Conservation (phyloP, 108 stramenopile species). For the Hondaea fermentalgiana region DNA sequence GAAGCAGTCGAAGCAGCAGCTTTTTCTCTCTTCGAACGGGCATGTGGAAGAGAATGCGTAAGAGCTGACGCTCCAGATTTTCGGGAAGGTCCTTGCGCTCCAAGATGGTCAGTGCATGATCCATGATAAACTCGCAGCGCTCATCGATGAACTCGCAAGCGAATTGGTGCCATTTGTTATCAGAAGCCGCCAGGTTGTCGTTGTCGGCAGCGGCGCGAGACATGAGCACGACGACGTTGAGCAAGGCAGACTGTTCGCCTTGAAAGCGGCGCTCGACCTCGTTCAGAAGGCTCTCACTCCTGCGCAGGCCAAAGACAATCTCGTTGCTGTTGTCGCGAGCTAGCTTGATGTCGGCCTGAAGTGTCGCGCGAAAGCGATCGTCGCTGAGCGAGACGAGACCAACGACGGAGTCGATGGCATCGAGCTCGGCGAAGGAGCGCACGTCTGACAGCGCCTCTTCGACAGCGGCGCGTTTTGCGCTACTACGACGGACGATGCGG, state of each 20-base stretch:
- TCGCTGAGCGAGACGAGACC: background rate
- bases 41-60: background rate
- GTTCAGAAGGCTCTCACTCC: background rate
- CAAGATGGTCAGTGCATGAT: background rate
- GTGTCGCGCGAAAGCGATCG: background rate
- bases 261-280: background rate
- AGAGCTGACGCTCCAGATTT: background rate
- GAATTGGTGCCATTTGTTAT: background rate
- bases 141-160: background rate
- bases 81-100: background rate
- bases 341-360: background rate
- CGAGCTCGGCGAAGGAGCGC: background rate
- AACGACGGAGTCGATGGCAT: background rate
- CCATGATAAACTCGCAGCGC: background rate
- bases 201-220: background rate
- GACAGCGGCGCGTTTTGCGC: background rate
- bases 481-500: background rate
- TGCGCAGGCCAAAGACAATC: background rate
- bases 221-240: background rate
- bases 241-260: background rate
- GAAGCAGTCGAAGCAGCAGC: background rate
- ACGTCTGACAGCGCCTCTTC: background rate
- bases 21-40: background rate
- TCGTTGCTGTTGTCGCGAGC: constrained; percentile 10
- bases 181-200: background rate